These are phyloP conservation scores for Acidiella bohemica DNA, from an alignment of 495 filamentous ascomycete genomes.

Conservation along the genomic window DNA sequence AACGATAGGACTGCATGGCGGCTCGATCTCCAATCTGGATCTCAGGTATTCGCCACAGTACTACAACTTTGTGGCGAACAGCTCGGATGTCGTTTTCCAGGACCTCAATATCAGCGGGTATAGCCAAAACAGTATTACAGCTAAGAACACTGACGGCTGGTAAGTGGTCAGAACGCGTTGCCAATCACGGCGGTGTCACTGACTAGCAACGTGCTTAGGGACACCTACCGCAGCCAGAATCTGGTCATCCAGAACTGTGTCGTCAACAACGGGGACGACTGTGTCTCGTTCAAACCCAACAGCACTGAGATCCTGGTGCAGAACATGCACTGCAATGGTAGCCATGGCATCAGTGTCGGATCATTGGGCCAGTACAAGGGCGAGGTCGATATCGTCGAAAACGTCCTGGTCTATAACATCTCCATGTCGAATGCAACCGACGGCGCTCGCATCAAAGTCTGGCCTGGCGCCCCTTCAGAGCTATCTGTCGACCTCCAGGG, in stretches of 20 bases:
- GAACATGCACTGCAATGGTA: slow-evolving; percentile 56
- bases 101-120: slow-evolving; percentile 49
- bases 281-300: slow-evolving; percentile 69
- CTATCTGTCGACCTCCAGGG: slow-evolving; percentile 46
- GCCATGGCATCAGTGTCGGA: slow-evolving; percentile 59
- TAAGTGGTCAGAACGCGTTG: not conserved
- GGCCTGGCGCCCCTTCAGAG: slow-evolving; percentile 41
- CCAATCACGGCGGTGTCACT: too few species aligned
- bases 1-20: slow-evolving; percentile 49
- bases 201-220: too few species aligned
- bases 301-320: slow-evolving; percentile 61
- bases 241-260: slow-evolving; percentile 56
- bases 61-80: slow-evolving; percentile 56
- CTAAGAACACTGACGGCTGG: slow-evolving; percentile 51
- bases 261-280: slow-evolving; percentile 60
- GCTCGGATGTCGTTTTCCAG: slow-evolving; percentile 50
- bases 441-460: slow-evolving; percentile 60
- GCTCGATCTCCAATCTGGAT: slow-evolving; percentile 44
- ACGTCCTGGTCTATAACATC: slow-evolving; percentile 51
- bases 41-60: slow-evolving; percentile 53
- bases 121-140: slow-evolving; percentile 37
- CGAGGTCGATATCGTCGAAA: slow-evolving; percentile 51
- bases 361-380: slow-evolving; percentile 53
- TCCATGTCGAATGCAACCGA: slow-evolving; percentile 53
- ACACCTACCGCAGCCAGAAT: slow-evolving; percentile 48